A percentile compares a stretch with the other conserved stretches of the same genome.
phyloP scores from a whole-genome alignment of 1,139 yeast genomes.

The Candida mesenterica region DNA sequence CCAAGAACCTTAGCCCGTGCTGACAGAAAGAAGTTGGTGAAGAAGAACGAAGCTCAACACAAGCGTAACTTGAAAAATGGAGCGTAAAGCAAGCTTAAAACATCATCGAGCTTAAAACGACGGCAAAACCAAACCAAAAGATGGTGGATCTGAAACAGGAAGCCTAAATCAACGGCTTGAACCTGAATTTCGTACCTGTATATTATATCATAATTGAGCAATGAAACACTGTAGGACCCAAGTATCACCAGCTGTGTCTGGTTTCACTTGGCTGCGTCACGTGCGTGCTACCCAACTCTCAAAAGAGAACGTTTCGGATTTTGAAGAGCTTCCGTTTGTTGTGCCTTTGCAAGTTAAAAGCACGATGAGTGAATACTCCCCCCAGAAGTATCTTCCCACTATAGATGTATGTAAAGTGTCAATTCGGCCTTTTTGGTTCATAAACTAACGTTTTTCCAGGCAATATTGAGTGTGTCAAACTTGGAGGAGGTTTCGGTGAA shows the following conservation, averaged over 20 bases:
- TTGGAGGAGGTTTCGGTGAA: conserved; percentile 71
- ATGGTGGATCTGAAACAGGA: background rate
- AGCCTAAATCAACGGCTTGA: no score
- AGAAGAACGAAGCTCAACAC: conserved; percentile 85
- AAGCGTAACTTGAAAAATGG: conserved; percentile 66
- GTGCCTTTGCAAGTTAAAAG: no score
- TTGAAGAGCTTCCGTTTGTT: no score
- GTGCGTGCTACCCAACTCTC: no score
- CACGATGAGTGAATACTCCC: conserved; percentile 21
- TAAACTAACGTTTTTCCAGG: conserved; percentile 32
- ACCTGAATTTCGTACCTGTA: no score
- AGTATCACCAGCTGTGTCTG: no score
- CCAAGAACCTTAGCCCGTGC: conserved; percentile 80
- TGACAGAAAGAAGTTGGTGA: conserved; percentile 81
- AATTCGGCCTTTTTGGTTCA: background rate
- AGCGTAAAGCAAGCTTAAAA: conserved; percentile 7
- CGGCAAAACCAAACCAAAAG: background rate
- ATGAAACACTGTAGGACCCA: no score
- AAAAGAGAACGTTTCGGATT: no score
- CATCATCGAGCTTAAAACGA: background rate
- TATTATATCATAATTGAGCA: no score
- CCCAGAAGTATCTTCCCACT: conserved; percentile 53
- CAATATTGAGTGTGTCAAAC: conserved; percentile 72
- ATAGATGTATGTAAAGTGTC: conserved; percentile 71
- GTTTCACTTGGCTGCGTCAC: no score